These are phyloP conservation scores for Trifolium pratense DNA, from an alignment of 306 rosid species.

Conservation along the genomic window DNA sequence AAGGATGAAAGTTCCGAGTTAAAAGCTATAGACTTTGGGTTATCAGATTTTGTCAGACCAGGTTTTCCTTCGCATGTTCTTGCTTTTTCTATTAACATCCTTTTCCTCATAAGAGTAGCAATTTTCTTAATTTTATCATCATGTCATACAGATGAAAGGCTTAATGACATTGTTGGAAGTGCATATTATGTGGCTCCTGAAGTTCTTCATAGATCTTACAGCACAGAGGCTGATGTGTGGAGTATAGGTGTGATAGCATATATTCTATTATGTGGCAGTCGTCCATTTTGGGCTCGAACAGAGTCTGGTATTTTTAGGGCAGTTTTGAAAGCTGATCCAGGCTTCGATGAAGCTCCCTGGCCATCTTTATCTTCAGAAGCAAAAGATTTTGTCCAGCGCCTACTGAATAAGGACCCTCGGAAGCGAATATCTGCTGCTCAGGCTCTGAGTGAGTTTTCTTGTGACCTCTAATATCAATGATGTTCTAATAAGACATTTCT, in stretches of 20 bases:
- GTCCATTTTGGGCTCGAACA: conserved; percentile 98
- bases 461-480: conserved; percentile 22
- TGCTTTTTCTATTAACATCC: conserved; percentile 38
- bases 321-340: conserved; percentile 94
- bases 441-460: conserved; percentile 75
- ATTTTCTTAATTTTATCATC: conserved; percentile 37
- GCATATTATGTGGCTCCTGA: conserved; percentile 99
- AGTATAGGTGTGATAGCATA: conserved; percentile 97
- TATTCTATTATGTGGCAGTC: conserved; percentile 98
- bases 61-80: conserved; percentile 58
- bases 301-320: conserved; percentile 96
- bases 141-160: conserved; percentile 81
- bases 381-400: conserved; percentile 89
- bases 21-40: conserved; percentile 97
- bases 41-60: conserved; percentile 95
- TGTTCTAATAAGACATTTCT: conserved; percentile 37
- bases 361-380: conserved; percentile 88
- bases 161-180: conserved; percentile 98
- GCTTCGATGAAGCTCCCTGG: conserved; percentile 97
- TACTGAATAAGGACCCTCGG: conserved; percentile 90
- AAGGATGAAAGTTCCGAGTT: conserved; percentile 85
- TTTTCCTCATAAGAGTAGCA: conserved; percentile 16
- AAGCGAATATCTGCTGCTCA: conserved; percentile 96
- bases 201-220: conserved; percentile 94
- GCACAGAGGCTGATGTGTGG: conserved; percentile 98